Evolutionary conservation across 768 basidiomycete species (phyloP).

Genomic region (Steccherinum ochraceum): DNA sequence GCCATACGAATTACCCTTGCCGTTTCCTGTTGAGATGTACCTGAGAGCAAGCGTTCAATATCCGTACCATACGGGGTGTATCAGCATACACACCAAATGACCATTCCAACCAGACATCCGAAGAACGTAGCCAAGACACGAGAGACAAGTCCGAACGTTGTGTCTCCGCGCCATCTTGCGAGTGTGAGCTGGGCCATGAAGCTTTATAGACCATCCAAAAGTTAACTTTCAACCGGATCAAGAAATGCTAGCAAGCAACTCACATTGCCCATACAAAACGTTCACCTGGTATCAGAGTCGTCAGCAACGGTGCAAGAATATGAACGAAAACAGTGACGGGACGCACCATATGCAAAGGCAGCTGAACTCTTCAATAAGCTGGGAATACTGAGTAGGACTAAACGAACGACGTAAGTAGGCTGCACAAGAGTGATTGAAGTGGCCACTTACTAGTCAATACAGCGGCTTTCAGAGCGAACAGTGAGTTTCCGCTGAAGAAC

Average conservation of each 20-base stretch:
- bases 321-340: neutral
- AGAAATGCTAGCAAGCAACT: constrained; percentile 16
- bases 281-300: constrained; percentile 35
- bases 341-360: constrained; percentile 51
- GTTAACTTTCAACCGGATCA: too few relatives aligned
- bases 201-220: constrained; percentile 28
- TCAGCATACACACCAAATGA: constrained; percentile 51
- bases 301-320: neutral
- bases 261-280: constrained; percentile 70
- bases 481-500: constrained; percentile 49
- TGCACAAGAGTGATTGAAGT: neutral
- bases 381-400: constrained; percentile 56
- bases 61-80: neutral
- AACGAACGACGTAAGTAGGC: neutral
- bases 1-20: constrained; percentile 59
- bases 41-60: constrained; percentile 25
- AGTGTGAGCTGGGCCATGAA: constrained; percentile 74
- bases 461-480: constrained; percentile 71
- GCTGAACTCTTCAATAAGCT: constrained; percentile 51
- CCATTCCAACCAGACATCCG: constrained; percentile 56
- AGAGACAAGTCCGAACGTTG: constrained; percentile 55
- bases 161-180: constrained; percentile 70
- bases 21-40: constrained; percentile 65
- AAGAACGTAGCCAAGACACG: constrained; percentile 60
- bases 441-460: constrained; percentile 44